Base-by-base conservation (phyloP, 2,329 filamentous ascomycete genomes). In the Aschersonia sp. region DNA sequence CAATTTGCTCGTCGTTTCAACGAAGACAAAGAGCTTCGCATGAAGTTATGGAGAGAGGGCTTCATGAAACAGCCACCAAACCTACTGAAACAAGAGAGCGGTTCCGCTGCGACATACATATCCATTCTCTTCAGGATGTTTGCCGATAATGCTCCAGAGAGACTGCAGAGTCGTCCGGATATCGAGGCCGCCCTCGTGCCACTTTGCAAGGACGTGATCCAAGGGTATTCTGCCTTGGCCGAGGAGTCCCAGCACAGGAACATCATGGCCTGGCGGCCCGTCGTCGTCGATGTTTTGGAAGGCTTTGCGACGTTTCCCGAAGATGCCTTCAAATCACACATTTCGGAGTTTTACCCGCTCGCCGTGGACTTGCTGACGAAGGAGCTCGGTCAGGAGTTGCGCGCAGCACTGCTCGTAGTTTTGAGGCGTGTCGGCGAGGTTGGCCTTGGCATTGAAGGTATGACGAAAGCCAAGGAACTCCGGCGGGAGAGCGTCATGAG, bases 31-130 rank as follows among this genome's bases (percentile, higher is more conserved):
- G 92, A 97, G 55, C 72, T 99, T 39, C 81, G 92, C 43, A 94
- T 94, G 75, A 80, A 87, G 14, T 73, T 99, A 14, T 98, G 94
- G 87, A 77, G 88, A 46, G 92, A 98, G 63, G 92, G 94, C 0
- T 99, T 98, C 73, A 99, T 99, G 92, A 95, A 94, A 68, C 92
- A 98, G 62, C 90, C 92, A 12, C 92, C 92, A 3, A 99, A 99
- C 58, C 73, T 99, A 10, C 76, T 99, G 32, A 98, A 98, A 69
- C 92, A 99, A 63, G 92, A 99, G 68, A 87, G 80, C 51, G 90
- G 92, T 41, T 86, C 84, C 48, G 92, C 92, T 1, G 86, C 87
- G 2, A 96, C 94, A 1, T 99, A 98, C 62, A 87, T 98, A 37
- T 85, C 85, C 52, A 98, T 99, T 54, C 70, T 99, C 31, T 87